These are phyloP conservation scores for Zygosaccharomyces sapae DNA, from an alignment of 1,139 yeast genomes.

Conservation along the genomic window DNA sequence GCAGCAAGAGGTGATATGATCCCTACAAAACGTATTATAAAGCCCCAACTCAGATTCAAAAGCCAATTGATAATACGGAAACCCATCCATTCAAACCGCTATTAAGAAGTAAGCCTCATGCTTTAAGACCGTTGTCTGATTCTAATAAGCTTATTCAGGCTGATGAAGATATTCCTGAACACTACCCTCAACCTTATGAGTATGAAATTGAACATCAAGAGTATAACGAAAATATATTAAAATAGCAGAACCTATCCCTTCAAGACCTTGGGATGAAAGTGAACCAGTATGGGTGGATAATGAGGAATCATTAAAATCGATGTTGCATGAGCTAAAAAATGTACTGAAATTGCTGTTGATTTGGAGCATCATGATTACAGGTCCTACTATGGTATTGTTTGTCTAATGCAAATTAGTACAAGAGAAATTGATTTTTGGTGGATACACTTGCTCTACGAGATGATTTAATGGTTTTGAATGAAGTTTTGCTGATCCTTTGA, in stretches of 20 bases:
- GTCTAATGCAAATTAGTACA: conserved; percentile 88
- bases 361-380: conserved; percentile 93
- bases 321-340: conserved; percentile 52
- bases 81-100: conserved; percentile 72
- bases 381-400: conserved; percentile 84
- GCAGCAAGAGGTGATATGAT: conserved; percentile 26
- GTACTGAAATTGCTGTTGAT: conserved; percentile 80
- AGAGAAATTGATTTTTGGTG: conserved; percentile 77
- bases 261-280: conserved; percentile 62
- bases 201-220: conserved; percentile 67
- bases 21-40: conserved; percentile 40
- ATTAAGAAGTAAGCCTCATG: conserved; percentile 65
- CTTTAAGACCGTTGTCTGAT: conserved; percentile 53
- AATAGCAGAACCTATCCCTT: conserved; percentile 49
- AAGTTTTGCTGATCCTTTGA: conserved; percentile 69
- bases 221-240: conserved; percentile 60
- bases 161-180: conserved; percentile 48
- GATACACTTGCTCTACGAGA: conserved; percentile 75
- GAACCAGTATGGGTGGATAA: conserved; percentile 71
- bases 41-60: conserved; percentile 70
- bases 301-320: conserved; percentile 45
- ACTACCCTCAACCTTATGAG: conserved; percentile 77
- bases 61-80: conserved; percentile 65
- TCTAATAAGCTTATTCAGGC: conserved; percentile 43
- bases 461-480: conserved; percentile 62